phyloP scores from a whole-genome alignment of 1,284 basidiomycete species.

The Malassezia globosa region DNA sequence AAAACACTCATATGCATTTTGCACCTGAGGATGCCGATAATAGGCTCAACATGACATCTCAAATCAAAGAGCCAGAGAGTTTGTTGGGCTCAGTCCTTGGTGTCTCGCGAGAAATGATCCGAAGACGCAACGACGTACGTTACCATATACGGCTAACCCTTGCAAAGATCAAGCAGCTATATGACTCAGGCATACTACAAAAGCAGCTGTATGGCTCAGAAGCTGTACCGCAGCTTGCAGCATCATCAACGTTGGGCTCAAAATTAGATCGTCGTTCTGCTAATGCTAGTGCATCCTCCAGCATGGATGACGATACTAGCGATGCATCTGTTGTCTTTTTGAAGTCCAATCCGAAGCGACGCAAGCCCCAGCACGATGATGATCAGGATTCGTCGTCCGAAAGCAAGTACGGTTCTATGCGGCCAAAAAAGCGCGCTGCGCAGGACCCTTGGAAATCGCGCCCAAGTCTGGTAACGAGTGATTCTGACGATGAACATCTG shows the following conservation, averaged over 20 bases:
- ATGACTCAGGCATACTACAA: conserved; percentile 58
- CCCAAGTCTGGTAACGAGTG: neutral
- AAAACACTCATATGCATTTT: conserved; percentile 9
- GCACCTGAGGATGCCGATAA: conserved; percentile 9
- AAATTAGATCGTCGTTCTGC: no score
- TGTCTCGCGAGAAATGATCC: conserved; percentile 65
- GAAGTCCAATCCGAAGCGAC: neutral
- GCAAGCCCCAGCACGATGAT: neutral
- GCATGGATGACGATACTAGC: neutral
- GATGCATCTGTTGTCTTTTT: neutral
- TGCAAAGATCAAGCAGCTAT: conserved; percentile 60
- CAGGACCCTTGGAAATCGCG: conserved; percentile 4
- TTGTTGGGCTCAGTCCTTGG: conserved; percentile 69
- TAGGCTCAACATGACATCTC: conserved; percentile 11
- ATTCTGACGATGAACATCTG: conserved; percentile 7
- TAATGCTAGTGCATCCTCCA: no score
- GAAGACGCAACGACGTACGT: conserved; percentile 53
- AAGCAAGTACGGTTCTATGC: neutral
- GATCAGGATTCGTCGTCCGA: neutral
- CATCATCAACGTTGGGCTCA: neutral
- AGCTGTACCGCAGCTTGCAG: neutral
- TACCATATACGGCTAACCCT: conserved; percentile 58
- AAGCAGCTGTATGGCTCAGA: conserved; percentile 49
- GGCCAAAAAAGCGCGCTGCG: neutral
- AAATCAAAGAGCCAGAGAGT: conserved; percentile 53